Evolutionary conservation across 2,329 filamentous ascomycete genomes (phyloP), one percentile per base, ranked within the genome.

Genomic region (Penicillium italicum): DNA sequence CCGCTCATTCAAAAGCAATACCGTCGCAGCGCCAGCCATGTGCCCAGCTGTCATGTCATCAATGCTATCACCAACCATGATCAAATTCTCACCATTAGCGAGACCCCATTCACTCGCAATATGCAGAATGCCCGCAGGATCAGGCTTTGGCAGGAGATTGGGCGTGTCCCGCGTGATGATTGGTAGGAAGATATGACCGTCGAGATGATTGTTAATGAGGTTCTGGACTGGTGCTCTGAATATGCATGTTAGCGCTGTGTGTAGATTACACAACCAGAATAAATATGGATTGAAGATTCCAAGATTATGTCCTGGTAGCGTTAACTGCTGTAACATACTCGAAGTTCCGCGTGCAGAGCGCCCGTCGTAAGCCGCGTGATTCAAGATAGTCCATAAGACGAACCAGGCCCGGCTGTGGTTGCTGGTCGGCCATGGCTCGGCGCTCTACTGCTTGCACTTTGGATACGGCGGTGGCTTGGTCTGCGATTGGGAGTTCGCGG

Each of bases 331-430:
- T 14, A 34, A 70, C 76, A 43, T 72, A 82, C 78, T 93, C 90
- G 68, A 97, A 97, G 77, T 99, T 97, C 68, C 94, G 83, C 2
- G 94, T 97, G 76, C 92, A 97, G 61, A 97, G 91, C 16, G 84
- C 93, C 73, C 95, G 94, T 63, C 79, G 84, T 31, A 97, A 72
- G 6, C 76, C 73, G 28, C 82, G 81, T 7, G 74, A 68, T 47
- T 94, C 86, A 18, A 97, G 84, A 71, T 94, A 96, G 54, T 83
- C 76, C 89, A 97, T 96, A 49, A 99, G 80, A 28, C 80, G 73
- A 1, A 81, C 75, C 4, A 97, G 84, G 1, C 93, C 93, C 0
- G 90, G 86, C 72, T 97, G 93, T 3, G 93, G 87, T 33, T 85
- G 79, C 73, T 97, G 94, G 11, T 82, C 75, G 31, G 78, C 74